Evolutionary conservation across 768 basidiomycete genomes (phyloP), one percentile per base, ranked within the genome.

Genomic region (Suillus subaureus): DNA sequence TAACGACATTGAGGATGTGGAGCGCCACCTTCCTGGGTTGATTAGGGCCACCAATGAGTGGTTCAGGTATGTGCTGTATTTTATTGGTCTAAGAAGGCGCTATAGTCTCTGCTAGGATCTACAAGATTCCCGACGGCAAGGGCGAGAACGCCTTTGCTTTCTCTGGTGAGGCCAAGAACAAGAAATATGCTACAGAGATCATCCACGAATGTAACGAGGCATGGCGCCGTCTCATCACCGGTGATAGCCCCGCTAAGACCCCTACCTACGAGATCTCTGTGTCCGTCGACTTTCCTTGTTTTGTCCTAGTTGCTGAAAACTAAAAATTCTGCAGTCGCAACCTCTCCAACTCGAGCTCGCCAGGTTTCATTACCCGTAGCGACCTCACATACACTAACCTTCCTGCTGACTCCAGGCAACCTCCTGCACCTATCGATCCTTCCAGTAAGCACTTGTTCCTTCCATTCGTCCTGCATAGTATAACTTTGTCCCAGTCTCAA

Each of bases 121-220:
- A 96, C 90, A 96, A 95, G 81, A 95, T 95, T 74, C 93, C 94
- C 76, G 94, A 96, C 77, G 94, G 93, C 71, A 95, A 96, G 87
- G 90, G 91, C 71, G 95, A 98, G 83, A 99, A 99, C 83, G 90
- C 91, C 69, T 99, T 99, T 75, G 97, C 97, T 21, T 99, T 99
- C 88, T 96, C 94, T 62, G 97, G 97, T 65, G 97, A 99, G 82
- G 97, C 97, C 69, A 99, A 99, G 85, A 97, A 97, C 86, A 97
- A 97, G 86, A 97, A 97, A 79, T 99, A 99, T 77, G 97, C 97
- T 39, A 94, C 93, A 62, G 97, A 99, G 81, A 97, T 99, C 82
- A 92, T 99, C 75, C 96, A 97, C 79, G 97, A 99, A 78, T 96
- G 94, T 81, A 91, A 99, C 77, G 97, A 99, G 79, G 93, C 97